phyloP scores from a whole-genome alignment of 768 basidiomycete species.

The Serendipita sp. region DNA sequence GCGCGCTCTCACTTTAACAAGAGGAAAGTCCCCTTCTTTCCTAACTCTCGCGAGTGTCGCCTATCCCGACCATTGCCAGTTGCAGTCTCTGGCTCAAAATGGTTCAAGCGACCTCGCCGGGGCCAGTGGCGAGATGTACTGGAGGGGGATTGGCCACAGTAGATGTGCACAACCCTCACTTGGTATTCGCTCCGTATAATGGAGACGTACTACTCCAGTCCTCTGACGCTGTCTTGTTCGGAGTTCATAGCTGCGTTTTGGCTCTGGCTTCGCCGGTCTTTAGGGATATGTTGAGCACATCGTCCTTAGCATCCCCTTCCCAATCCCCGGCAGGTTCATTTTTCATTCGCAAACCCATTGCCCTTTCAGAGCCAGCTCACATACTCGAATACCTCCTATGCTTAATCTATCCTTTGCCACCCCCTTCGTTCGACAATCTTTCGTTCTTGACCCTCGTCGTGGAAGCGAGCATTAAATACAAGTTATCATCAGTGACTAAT shows the following conservation, averaged over 20 bases:
- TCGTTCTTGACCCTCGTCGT: slow-evolving; percentile 39
- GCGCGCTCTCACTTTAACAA: background rate
- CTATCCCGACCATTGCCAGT: too few species aligned
- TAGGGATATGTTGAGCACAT: slow-evolving; percentile 37
- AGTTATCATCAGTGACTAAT: slow-evolving; percentile 31
- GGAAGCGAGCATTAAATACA: slow-evolving; percentile 46
- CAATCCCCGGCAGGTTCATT: slow-evolving; percentile 10
- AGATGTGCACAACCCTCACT: background rate
- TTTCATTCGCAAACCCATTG: slow-evolving; percentile 22
- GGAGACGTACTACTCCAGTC: background rate
- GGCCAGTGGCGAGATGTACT: too few species aligned
- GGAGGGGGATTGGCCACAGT: too few species aligned
- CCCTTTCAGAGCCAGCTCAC: slow-evolving; percentile 34
- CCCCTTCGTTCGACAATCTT: slow-evolving; percentile 35
- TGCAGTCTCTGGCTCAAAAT: too few species aligned
- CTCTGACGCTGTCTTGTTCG: slow-evolving; percentile 31
- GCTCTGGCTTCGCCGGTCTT: slow-evolving; percentile 53
- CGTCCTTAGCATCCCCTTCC: slow-evolving; percentile 36
- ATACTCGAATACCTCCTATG: slow-evolving; percentile 37
- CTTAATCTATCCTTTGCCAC: slow-evolving; percentile 44
- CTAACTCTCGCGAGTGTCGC: too few species aligned
- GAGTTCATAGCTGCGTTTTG: slow-evolving; percentile 46
- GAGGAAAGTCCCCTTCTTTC: background rate
- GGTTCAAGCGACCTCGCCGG: too few species aligned
- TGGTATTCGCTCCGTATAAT: background rate